Percentiles rank a stretch among this genome's conserved stretches.
These are phyloP conservation scores for Pseudonitzschia multistriata DNA, from an alignment of 108 stramenopile species.

Conservation along the genomic window DNA sequence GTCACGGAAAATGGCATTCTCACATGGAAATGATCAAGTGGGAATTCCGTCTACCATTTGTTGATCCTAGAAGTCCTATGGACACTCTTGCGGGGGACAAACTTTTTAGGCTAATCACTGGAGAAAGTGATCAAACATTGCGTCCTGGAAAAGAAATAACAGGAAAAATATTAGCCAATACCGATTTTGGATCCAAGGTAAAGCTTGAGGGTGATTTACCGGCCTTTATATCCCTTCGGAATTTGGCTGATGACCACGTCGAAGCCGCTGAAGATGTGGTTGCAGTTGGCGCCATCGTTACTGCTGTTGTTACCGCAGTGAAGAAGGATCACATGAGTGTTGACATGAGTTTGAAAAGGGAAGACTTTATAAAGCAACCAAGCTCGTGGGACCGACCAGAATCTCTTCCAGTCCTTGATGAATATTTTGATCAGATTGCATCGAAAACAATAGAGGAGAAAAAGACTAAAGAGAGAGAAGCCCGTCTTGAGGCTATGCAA, in stretches of 20 bases:
- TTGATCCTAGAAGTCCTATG: constrained; percentile 85
- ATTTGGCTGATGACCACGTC: constrained; percentile 82
- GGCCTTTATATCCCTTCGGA: constrained; percentile 80
- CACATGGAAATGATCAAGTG: constrained; percentile 90
- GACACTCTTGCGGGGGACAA: constrained; percentile 64
- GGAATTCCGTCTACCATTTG: constrained; percentile 88
- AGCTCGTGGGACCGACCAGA: constrained; percentile 80
- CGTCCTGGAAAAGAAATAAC: constrained; percentile 87
- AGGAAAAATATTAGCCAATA: constrained; percentile 74
- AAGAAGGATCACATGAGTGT: constrained; percentile 92
- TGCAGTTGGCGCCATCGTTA: constrained; percentile 70
- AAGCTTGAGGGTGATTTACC: constrained; percentile 88
- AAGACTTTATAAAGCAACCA: constrained; percentile 78
- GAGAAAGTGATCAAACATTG: constrained; percentile 81
- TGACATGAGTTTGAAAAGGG: constrained; percentile 82
- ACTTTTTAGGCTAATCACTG: constrained; percentile 83
- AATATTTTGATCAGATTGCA: constrained; percentile 59
- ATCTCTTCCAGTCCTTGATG: constrained; percentile 64
- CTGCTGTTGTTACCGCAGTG: constrained; percentile 82
- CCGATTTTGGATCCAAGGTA: constrained; percentile 85
- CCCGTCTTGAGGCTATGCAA: constrained; percentile 64
- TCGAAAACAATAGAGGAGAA: constrained; percentile 66
- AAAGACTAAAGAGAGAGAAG: constrained; percentile 75
- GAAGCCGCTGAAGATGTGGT: constrained; percentile 86
- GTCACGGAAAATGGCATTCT: constrained; percentile 72